Evolutionary conservation across 306 rosid genomes (phyloP).

Genomic region (Dryas drummondii): DNA sequence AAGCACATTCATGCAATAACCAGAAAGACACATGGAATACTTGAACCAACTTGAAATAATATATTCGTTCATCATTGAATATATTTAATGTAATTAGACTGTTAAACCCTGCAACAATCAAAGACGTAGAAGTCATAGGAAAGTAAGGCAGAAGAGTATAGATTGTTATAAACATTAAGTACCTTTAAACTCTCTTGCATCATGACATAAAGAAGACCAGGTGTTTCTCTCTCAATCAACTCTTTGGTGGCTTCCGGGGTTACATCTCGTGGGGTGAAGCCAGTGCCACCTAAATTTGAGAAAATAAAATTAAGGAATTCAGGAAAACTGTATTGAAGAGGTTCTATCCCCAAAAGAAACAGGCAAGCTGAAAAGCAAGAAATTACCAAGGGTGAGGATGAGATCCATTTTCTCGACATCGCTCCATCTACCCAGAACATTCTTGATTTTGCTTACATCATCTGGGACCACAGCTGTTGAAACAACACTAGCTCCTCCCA

Average conservation of each 20-base stretch:
- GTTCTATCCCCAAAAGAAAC: conserved; percentile 3
- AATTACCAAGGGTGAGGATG: conserved; percentile 81
- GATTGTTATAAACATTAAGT: neutral
- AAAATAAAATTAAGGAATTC: conserved; percentile 19
- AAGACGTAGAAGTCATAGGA: neutral
- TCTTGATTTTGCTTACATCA: conserved; percentile 66
- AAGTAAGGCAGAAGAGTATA: neutral
- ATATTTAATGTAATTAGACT: neutral
- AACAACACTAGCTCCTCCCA: conserved; percentile 84
- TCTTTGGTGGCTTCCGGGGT: conserved; percentile 96
- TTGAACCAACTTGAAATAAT: neutral
- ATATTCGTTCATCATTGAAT: neutral
- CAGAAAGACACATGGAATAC: neutral
- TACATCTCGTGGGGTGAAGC: conserved; percentile 71
- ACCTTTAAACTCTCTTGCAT: conserved; percentile 95
- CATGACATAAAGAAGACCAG: conserved; percentile 83
- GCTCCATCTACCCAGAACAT: conserved; percentile 71
- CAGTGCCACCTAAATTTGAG: conserved; percentile 79
- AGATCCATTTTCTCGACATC: conserved; percentile 79
- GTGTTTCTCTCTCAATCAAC: conserved; percentile 86
- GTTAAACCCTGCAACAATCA: neutral
- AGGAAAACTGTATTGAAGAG: conserved; percentile 17
- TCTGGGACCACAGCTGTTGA: conserved; percentile 75
- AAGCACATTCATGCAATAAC: neutral
- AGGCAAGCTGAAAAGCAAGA: neutral